Conservation (phyloP, 1,139 yeast species). For the Geotrichum siamense region DNA sequence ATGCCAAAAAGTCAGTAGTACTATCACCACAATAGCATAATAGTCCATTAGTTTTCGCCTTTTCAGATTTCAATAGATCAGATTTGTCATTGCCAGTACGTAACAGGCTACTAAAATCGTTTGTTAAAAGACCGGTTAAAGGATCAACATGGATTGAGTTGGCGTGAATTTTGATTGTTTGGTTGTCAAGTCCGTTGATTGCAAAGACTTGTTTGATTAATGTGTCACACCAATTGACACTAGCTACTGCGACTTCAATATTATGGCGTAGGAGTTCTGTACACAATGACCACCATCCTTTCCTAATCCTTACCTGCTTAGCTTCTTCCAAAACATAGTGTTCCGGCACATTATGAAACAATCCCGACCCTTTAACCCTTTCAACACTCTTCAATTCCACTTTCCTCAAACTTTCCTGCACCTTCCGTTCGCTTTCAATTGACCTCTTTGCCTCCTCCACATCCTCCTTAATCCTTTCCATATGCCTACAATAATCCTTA, state of each 20-base stretch:
- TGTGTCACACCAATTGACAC: conserved; percentile 59
- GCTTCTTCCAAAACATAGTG: conserved; percentile 29
- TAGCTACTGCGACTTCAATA: conserved; percentile 44
- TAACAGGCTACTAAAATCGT: conserved; percentile 31
- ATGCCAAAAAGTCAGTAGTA: conserved; percentile 51
- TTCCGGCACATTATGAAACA: conserved; percentile 43
- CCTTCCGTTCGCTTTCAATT: conserved; percentile 36
- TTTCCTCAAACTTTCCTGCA: conserved; percentile 40
- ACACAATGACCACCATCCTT: conserved; percentile 42
- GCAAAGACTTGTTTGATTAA: conserved; percentile 36
- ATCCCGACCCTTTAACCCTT: conserved; percentile 38
- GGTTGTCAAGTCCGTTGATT: not conserved
- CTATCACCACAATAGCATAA: conserved; percentile 60
- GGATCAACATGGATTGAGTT: conserved; percentile 46
- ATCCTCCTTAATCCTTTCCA: conserved; percentile 15
- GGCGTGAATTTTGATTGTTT: conserved; percentile 19
- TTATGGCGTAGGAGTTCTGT: conserved; percentile 23
- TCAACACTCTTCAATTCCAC: conserved; percentile 49
- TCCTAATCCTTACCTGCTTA: conserved; percentile 41
- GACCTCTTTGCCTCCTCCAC: conserved; percentile 15
- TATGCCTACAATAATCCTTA: conserved; percentile 30
- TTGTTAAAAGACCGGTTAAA: conserved; percentile 38
- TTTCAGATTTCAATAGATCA: conserved; percentile 24
- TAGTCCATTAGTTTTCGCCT: conserved; percentile 13
- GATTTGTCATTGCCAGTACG: conserved; percentile 56